Base-by-base conservation (phyloP, 305 asterid species). In the Solanum hybrid region DNA sequence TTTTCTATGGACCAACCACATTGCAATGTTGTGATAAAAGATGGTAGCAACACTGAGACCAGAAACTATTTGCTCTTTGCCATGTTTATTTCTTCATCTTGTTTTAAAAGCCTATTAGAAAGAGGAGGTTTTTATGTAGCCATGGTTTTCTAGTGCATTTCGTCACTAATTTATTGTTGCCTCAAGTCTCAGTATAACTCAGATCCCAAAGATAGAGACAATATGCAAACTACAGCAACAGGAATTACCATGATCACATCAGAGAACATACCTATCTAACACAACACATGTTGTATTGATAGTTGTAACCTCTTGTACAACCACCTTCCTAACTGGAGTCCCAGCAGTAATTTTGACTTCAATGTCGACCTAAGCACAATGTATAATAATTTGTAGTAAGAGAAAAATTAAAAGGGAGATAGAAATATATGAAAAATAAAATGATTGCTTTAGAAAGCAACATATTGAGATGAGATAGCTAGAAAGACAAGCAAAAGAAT, bases 291-390 rank as follows among this genome's bases (percentile, higher is more conserved):
- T 88, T 38, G 97, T 92, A 89, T 93, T 89, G 51, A 92, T 92
- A 82, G 90, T 82, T 66, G 90, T 89, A 88, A 93, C 91, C 93
- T 96, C 98, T 89, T 95, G 95, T 88, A 95, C 85, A 85, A 95
- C 90, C 84, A 94, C 97, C 89, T 91, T 94, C 93, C 91, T 93
- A 42, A 91, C 81, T 13, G 98, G 98, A 88, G 94, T 91, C 80
- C 98, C 98, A 90, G 96, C 98, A 34, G 92, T 88, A 89, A 96
- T 94, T 94, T 96, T 96, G 60, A 95, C 98, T 92, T 95, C 95
- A 93, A 96, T 93, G 89, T 93, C 95, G 87, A 96, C 95, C 98
- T 96, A 90, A 91, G 56, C 40, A 38, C 85, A 91, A 86, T 29
- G 56, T 34, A 69, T 51, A 72, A 36, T 86, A 87, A 73, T 19